Evolutionary conservation across 345 rosid genomes (phyloP).

Genomic region (Kandelia obovata): DNA sequence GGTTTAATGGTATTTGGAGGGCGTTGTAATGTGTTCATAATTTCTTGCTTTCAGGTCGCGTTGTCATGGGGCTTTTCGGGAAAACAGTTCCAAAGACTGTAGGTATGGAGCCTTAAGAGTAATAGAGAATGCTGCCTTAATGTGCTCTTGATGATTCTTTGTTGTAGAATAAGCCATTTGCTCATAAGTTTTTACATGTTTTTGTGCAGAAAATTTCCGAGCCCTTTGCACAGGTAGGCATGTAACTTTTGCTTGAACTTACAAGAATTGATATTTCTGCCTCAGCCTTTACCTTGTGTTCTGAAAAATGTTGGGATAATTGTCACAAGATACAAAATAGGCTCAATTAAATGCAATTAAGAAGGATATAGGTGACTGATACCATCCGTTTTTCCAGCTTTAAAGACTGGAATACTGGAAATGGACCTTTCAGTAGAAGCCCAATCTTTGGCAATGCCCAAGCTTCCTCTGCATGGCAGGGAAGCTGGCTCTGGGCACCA

Average conservation of each 20-base stretch:
- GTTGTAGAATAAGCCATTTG: background rate
- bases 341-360: too few relatives aligned
- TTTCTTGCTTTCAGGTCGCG: constrained; percentile 30
- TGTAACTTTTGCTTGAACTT: constrained; percentile 16
- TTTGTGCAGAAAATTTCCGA: constrained; percentile 83
- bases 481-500: background rate
- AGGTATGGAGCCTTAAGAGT: constrained; percentile 20
- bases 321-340: background rate
- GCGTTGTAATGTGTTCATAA: background rate
- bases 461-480: background rate
- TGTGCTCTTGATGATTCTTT: background rate
- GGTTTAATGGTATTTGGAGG: background rate
- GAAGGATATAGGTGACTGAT: too few relatives aligned
- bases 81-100: constrained; percentile 40
- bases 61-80: constrained; percentile 39
- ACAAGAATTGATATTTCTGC: background rate
- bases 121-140: background rate
- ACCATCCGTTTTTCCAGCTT: too few relatives aligned
- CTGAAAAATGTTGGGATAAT: background rate
- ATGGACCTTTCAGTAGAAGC: too few relatives aligned
- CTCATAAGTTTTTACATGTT: constrained; percentile 2
- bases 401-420: too few relatives aligned
- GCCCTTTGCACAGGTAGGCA: constrained; percentile 88
- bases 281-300: too few relatives aligned
- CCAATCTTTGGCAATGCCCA: too few relatives aligned